Evolutionary conservation across 2,329 filamentous ascomycete species (phyloP), one percentile per base, ranked within the genome.

Genomic region (Colletotrichum costaricense): DNA sequence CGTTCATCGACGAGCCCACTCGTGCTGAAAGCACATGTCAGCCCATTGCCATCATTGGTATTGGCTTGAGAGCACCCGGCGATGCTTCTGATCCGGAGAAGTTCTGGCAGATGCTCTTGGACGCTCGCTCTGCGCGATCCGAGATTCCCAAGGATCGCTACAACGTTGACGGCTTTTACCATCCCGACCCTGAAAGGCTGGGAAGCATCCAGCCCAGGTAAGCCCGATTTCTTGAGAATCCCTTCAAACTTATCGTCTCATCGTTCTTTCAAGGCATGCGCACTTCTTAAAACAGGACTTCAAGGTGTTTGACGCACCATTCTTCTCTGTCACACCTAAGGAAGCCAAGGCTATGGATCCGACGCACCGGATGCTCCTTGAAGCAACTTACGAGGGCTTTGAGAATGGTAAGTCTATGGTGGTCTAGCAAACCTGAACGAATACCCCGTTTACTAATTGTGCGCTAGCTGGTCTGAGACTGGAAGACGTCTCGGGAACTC

Each of bases 381-480:
- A 85, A 66, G 78, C 84, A 4, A 77, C 78, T 5, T 77, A 78
- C 7, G 83, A 85, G 64, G 78, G 75, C 33, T 74, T 84, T 6
- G 82, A 84, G 28, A 76, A 78, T 56, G 87, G 87, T 5, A 88
- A 86, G 81, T 87, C 85, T 3, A 84, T 84, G 74, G 83, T 86
- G 12, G 1, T 7, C 52, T 35, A 8, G 16, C 12, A 30, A 14
- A 42, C 14, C 1, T 3, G 4, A 64, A 5, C 33, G 1, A 1
- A n/a, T 2, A 7, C 0, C 14, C 1, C 38, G 3, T 4, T 42
- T 54, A 14, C 71, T 73, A 12, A 72, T 62, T 28, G 4, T 2
- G 6, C 56, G 4, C 8, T 11, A 73, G 80, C 82, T 16, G 83
- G 83, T 1, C 75, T 79, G 46, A 76, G 75, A 12, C 82, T 88